Evolutionary conservation across 768 basidiomycete species (phyloP).

Genomic region (Lactarius indigo): DNA sequence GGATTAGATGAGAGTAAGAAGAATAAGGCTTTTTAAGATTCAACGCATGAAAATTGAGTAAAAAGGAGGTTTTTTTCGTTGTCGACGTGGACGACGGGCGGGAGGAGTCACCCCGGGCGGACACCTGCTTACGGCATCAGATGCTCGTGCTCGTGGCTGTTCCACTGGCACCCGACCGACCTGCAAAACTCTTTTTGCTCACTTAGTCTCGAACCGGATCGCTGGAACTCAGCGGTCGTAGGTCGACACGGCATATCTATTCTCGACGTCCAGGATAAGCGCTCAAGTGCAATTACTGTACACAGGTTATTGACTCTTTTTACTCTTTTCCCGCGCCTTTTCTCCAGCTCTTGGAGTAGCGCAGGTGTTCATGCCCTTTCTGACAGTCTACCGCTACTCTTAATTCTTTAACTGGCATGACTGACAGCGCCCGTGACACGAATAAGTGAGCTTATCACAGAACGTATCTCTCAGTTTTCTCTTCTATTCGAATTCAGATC

Average conservation of each 20-base stretch:
- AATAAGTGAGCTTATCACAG: neutral
- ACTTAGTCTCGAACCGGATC: neutral
- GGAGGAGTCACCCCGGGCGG: conserved; percentile 8
- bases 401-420: neutral
- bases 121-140: conserved; percentile 17
- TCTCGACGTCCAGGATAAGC: no score
- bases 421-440: neutral
- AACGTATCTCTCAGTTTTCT: neutral
- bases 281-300: no score
- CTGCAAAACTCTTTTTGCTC: neutral
- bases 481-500: no score
- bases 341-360: neutral
- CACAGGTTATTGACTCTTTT: neutral
- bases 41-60: conserved; percentile 17
- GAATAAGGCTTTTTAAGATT: conserved; percentile 23
- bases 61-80: conserved; percentile 1
- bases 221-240: no score
- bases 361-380: neutral
- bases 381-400: neutral
- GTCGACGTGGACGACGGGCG: conserved; percentile 22
- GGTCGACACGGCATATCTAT: no score
- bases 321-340: neutral
- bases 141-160: neutral
- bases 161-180: neutral
- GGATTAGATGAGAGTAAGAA: conserved; percentile 18